Conservation (phyloP, 257 asterid species). For the Linaria vulgaris region DNA sequence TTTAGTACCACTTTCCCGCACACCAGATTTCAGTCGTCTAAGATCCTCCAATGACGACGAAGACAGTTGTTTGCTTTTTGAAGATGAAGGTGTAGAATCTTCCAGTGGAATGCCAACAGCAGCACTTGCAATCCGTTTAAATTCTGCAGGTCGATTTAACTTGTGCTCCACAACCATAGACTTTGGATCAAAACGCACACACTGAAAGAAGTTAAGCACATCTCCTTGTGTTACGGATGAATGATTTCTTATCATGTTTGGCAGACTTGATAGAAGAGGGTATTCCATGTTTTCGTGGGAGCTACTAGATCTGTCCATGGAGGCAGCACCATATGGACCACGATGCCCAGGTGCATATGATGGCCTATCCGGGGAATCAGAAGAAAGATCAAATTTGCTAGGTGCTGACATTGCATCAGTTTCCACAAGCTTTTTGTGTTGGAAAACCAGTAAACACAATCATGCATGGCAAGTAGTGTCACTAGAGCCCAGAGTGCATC, state of each 20-base stretch:
- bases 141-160: constrained; percentile 68
- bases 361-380: constrained; percentile 88
- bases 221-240: constrained; percentile 72
- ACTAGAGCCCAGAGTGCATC: constrained; percentile 47
- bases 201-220: constrained; percentile 67
- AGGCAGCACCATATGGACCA: constrained; percentile 60
- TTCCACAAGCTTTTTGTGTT: constrained; percentile 55
- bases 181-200: constrained; percentile 88
- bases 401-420: constrained; percentile 88
- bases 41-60: constrained; percentile 75
- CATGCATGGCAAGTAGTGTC: constrained; percentile 67
- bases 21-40: constrained; percentile 72
- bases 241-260: constrained; percentile 71
- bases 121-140: constrained; percentile 73
- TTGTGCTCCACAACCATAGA: constrained; percentile 77
- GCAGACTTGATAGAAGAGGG: constrained; percentile 69
- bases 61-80: constrained; percentile 55
- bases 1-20: constrained; percentile 64
- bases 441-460: constrained; percentile 60
- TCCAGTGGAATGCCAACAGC: constrained; percentile 71
- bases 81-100: constrained; percentile 56
- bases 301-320: constrained; percentile 79
- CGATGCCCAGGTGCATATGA: constrained; percentile 71
- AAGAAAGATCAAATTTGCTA: constrained; percentile 78
- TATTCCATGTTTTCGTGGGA: constrained; percentile 74